Base-by-base conservation (phyloP, 2,329 filamentous ascomycete species). In the Dothideomycetidae sp. region DNA sequence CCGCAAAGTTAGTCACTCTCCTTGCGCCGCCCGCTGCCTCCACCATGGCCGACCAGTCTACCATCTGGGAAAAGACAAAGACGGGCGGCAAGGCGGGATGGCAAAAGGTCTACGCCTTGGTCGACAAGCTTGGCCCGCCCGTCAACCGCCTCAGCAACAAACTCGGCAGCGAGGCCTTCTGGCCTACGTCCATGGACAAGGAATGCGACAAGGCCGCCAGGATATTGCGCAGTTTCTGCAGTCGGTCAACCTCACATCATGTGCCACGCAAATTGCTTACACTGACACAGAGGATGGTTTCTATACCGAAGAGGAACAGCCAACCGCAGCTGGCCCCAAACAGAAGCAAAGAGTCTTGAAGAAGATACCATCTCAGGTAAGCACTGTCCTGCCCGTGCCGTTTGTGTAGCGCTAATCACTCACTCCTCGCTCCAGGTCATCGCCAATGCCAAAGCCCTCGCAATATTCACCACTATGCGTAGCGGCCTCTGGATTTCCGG, bases 391-490 rank as follows among this genome's bases (percentile, higher is more conserved):
- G n/a, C n/a, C n/a, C n/a, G n/a, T n/a, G n/a, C n/a, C n/a, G n/a
- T n/a, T n/a, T n/a, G n/a, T n/a, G n/a, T n/a, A n/a, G n/a, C n/a
- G n/a, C n/a, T n/a, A n/a, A n/a, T n/a, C n/a, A n/a, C n/a, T n/a
- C n/a, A 23, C 11, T 10, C 10, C 13, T 28, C 5, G 29, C 34
- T n/a, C 3, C 63, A 78, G 52, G 83, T 94, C 40, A 83, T 96
- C 48, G 75, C 81, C 53, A 82, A 90, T 60, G 85, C 86, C 17
- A 84, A 88, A 48, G 88, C 84, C 9, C 70, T 96, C 41, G 86
- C 84, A 38, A 82, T 96, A 48, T 94, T 94, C 62, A 93, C 86
- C 1, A 93, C 84, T 18, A 93, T 94, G 84, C 78, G 88, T 42
- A 88, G 83, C 10, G 88, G 88, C 10, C 64, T 94, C 19, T 93